Conservation (phyloP, 192 early-diverging fungal genomes). For the Coemansia interrupta region DNA sequence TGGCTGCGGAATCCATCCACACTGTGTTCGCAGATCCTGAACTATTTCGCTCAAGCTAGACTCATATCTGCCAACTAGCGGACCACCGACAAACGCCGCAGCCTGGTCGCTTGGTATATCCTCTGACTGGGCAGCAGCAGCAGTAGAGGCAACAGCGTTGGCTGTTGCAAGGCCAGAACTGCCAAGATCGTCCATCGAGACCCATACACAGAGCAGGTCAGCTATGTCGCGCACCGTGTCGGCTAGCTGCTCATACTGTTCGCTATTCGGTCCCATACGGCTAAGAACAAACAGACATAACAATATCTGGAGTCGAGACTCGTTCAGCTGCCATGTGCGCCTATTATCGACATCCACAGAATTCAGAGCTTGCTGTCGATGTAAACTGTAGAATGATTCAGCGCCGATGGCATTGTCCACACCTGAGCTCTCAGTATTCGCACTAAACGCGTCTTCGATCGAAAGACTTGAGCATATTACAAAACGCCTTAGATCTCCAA, state of each 20-base stretch:
- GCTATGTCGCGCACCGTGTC: conserved; percentile 34
- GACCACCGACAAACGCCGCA: conserved; percentile 34
- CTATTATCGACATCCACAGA: neutral
- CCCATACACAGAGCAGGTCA: conserved; percentile 45
- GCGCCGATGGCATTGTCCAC: no score
- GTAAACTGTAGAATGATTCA: neutral
- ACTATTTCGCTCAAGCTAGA: conserved; percentile 23
- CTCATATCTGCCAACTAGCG: conserved; percentile 23
- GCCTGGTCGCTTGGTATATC: conserved; percentile 26
- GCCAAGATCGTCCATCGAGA: conserved; percentile 32
- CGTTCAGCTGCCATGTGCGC: conserved; percentile 37
- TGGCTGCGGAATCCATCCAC: conserved; percentile 41
- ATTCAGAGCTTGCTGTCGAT: conserved; percentile 1
- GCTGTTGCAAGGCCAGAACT: neutral
- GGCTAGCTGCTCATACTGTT: neutral
- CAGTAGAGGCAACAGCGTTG: neutral
- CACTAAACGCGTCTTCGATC: neutral
- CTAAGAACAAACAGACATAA: conserved; percentile 33
- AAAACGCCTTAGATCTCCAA: neutral
- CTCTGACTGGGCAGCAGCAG: neutral
- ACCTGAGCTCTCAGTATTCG: neutral
- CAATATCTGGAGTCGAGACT: conserved; percentile 48
- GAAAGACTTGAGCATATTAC: neutral
- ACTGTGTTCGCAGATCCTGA: conserved; percentile 47
- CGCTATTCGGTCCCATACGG: neutral